A percentile compares a stretch with the other conserved stretches of the same genome.
These are phyloP conservation scores for Stephania japonica DNA, from an alignment of 164 flowering plant species.

Conservation along the genomic window DNA sequence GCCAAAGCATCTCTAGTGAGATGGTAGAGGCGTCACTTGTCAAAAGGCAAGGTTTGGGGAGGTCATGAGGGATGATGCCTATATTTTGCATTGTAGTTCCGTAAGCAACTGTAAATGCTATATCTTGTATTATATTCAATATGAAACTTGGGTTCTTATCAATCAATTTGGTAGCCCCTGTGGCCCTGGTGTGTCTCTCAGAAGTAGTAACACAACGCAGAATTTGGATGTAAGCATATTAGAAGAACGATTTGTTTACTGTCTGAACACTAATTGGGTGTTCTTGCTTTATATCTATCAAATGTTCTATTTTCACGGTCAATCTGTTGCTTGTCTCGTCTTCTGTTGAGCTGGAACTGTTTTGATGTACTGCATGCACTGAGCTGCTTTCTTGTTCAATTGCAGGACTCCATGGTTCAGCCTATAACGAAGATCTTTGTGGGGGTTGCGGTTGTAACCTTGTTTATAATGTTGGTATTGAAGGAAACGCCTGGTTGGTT, in stretches of 20 bases:
- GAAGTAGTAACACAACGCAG: no score
- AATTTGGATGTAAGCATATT: no score
- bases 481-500: constrained; percentile 72
- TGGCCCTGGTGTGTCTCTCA: background rate
- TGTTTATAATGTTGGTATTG: constrained; percentile 48
- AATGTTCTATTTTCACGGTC: background rate
- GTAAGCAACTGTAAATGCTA: background rate
- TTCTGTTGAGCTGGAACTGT: background rate
- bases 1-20: no score
- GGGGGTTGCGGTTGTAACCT: constrained; percentile 51
- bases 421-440: constrained; percentile 74
- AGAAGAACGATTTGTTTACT: background rate
- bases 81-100: background rate
- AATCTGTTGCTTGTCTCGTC: background rate
- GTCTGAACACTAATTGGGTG: background rate
- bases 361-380: background rate
- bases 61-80: no score
- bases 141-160: background rate
- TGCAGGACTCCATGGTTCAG: constrained; percentile 79
- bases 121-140: background rate
- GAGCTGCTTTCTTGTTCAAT: constrained; percentile 6
- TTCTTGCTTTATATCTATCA: background rate
- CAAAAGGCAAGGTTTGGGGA: no score
- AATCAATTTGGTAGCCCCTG: background rate
- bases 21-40: no score